phyloP scores from a whole-genome alignment of 495 filamentous ascomycete species.

The Xylaria nigripes region DNA sequence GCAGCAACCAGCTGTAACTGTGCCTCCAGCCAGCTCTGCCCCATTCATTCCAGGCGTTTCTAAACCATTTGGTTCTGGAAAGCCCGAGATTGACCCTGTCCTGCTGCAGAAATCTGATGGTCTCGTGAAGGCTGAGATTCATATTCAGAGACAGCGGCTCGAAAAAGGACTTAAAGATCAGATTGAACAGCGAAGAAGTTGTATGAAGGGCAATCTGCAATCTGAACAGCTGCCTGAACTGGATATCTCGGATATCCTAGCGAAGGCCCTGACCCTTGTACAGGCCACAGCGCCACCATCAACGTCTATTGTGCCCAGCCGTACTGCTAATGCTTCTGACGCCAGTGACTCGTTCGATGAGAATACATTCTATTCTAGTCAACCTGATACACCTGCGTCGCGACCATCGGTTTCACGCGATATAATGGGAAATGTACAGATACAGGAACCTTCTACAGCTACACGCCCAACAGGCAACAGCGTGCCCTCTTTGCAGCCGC shows the following conservation, averaged over 20 bases:
- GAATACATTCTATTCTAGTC: slow-evolving; percentile 92
- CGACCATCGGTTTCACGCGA: slow-evolving; percentile 34
- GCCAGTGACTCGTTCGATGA: slow-evolving; percentile 78
- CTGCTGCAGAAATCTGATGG: slow-evolving; percentile 78
- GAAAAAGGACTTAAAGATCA: slow-evolving; percentile 72
- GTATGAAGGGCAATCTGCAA: slow-evolving; percentile 45
- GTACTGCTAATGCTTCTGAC: slow-evolving; percentile 46
- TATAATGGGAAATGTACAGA: slow-evolving; percentile 37
- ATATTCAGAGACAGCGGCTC: slow-evolving; percentile 68
- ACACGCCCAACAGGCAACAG: slow-evolving; percentile 5
- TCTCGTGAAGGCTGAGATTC: slow-evolving; percentile 71
- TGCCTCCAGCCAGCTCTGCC: slow-evolving; percentile 22
- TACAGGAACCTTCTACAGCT: slow-evolving; percentile 21
- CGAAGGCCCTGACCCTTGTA: slow-evolving; percentile 63
- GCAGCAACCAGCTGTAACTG: slow-evolving; percentile 23
- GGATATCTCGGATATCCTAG: slow-evolving; percentile 66
- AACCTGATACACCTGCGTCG: slow-evolving; percentile 45
- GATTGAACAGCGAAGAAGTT: slow-evolving; percentile 55
- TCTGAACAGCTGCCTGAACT: slow-evolving; percentile 60
- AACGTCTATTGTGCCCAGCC: slow-evolving; percentile 46
- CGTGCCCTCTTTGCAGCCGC: slow-evolving; percentile 4
- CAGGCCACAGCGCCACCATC: slow-evolving; percentile 31
- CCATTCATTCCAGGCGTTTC: slow-evolving; percentile 16
- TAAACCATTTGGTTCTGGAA: slow-evolving; percentile 24
- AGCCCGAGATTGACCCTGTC: slow-evolving; percentile 57